Percentiles rank a stretch among this genome's conserved stretches.
These are phyloP conservation scores for Pleurotus tuber-regium DNA, from an alignment of 768 basidiomycete genomes.

Conservation along the genomic window DNA sequence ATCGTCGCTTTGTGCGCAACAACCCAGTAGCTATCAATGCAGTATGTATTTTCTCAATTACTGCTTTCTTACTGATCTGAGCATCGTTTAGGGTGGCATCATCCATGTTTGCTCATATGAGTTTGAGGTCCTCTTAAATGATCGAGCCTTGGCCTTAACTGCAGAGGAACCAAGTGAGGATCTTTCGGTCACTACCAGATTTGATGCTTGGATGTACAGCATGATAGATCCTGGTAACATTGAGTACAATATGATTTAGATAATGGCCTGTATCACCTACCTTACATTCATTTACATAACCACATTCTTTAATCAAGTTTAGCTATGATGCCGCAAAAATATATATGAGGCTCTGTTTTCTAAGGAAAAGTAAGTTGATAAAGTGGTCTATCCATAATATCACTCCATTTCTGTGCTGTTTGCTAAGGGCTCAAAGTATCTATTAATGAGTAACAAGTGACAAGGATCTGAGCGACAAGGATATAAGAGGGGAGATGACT, in stretches of 20 bases:
- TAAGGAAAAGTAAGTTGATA: too few species aligned
- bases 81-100: background rate
- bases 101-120: constrained; percentile 6
- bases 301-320: too few species aligned
- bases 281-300: too few species aligned
- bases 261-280: too few species aligned
- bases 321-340: too few species aligned
- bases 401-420: too few species aligned
- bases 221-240: background rate
- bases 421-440: too few species aligned
- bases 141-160: background rate
- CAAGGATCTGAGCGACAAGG: too few species aligned
- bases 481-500: too few species aligned
- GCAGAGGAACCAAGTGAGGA: background rate
- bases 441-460: too few species aligned
- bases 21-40: background rate
- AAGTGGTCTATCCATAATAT: too few species aligned
- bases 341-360: too few species aligned
- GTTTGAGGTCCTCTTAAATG: constrained; percentile 6
- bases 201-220: constrained; percentile 7
- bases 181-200: background rate
- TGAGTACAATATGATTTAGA: background rate
- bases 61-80: background rate
- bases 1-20: background rate
- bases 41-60: background rate